These are phyloP conservation scores for Peniophora sp. DNA, from an alignment of 1,284 basidiomycete species.

Conservation along the genomic window DNA sequence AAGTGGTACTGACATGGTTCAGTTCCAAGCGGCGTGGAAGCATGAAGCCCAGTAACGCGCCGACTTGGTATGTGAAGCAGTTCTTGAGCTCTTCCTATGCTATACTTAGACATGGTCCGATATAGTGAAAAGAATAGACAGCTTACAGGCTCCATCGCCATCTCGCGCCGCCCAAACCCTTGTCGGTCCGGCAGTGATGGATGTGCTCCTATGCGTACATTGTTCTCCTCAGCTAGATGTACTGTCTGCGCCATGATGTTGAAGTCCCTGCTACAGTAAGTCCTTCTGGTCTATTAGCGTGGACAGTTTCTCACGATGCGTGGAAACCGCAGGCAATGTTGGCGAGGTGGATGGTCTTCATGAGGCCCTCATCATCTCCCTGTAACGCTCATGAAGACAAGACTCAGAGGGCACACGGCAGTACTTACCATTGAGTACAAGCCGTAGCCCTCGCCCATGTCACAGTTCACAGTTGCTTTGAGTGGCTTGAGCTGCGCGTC, in stretches of 20 bases:
- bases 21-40: conserved; percentile 36
- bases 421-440: conserved; percentile 35
- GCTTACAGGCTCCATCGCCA: conserved; percentile 46
- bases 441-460: conserved; percentile 59
- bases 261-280: conserved; percentile 36
- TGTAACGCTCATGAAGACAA: conserved; percentile 12
- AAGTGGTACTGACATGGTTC: conserved; percentile 36
- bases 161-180: conserved; percentile 57
- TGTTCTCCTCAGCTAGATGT: conserved; percentile 39
- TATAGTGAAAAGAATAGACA: not conserved
- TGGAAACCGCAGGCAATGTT: conserved; percentile 63
- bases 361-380: conserved; percentile 54
- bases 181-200: conserved; percentile 56
- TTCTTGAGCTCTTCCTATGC: conserved; percentile 44
- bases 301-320: conserved; percentile 34
- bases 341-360: conserved; percentile 56
- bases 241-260: conserved; percentile 57
- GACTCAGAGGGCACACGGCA: not conserved
- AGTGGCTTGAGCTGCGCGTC: not conserved
- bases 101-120: not conserved
- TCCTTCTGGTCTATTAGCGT: not conserved
- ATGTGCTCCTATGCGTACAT: conserved; percentile 50
- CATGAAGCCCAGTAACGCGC: conserved; percentile 50
- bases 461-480: conserved; percentile 48
- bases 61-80: conserved; percentile 57